Evolutionary conservation across 352 stramenopile genomes (phyloP), one percentile per base, ranked within the genome.

Genomic region (Globisporangium takayamanum): DNA sequence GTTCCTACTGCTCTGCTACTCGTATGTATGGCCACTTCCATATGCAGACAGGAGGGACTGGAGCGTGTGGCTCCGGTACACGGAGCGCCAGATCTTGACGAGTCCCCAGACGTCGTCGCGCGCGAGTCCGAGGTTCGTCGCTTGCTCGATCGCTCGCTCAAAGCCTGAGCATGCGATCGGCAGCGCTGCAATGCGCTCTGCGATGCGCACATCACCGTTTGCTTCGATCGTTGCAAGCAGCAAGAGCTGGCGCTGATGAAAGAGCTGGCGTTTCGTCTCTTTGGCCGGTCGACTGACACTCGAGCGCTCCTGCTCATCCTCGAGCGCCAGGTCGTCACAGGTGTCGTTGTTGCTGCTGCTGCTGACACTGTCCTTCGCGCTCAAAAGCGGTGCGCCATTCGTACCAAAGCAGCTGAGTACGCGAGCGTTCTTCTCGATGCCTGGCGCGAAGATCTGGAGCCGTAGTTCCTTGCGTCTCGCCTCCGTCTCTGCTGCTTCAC

Each of bases 51-150:
- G 63, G 12, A 82, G 53, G 2, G 63, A 62, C 48, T 78, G 66
- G 7, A 89, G 47, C 1, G 73, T 79, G 30, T 70, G 76, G 11
- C 55, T 75, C 18, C 80, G 71, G 53, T 87, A 82, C 2, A 89
- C 72, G 1, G 72, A 65, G 8, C 72, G 73, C 80, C 80, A 89
- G 30, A 79, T 69, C 50, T 87, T 84, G 37, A 85, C 59, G 15
- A 84, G 50, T 6, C 67, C 62, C 77, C 77, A 88, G 6, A 67
- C 49, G 45, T 81, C 68, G 0, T 50, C 56, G 20, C 25, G 57
- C 11, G 66, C 46, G 1, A 76, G 70, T 11, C 62, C 63, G 15
- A 84, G 59, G 12, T 78, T 77, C 44, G 66, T 60, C 2, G 71
- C 71, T 33, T 84, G 73, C n/a, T 82, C 69, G 3, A 74, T 52